Evolutionary conservation across 768 basidiomycete genomes (phyloP).

Genomic region (Kwoniella sp.): DNA sequence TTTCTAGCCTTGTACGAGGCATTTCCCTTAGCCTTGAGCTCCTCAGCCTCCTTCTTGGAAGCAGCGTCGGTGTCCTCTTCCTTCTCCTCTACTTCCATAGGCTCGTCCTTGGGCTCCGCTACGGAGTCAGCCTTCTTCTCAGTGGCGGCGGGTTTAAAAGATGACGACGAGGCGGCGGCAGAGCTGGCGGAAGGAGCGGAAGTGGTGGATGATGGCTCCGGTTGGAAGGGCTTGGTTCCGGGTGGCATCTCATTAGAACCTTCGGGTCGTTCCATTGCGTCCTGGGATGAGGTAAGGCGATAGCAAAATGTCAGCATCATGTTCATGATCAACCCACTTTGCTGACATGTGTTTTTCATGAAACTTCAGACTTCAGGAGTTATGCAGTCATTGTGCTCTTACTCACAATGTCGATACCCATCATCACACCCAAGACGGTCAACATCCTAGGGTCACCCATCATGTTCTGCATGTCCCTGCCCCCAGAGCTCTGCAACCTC

Average conservation of each 20-base stretch:
- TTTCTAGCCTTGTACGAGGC: slow-evolving; percentile 83
- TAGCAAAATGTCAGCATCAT: background rate
- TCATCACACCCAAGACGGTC: slow-evolving; percentile 78
- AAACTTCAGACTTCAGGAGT: too few relatives aligned
- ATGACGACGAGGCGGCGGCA: slow-evolving; percentile 43
- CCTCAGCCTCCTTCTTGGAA: slow-evolving; percentile 75
- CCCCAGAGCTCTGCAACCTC: slow-evolving; percentile 43
- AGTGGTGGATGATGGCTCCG: slow-evolving; percentile 56
- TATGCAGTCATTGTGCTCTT: too few relatives aligned
- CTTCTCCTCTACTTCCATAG: slow-evolving; percentile 58
- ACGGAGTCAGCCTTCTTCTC: slow-evolving; percentile 48
- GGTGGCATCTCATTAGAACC: slow-evolving; percentile 78
- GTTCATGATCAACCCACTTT: background rate
- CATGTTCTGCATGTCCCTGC: slow-evolving; percentile 58
- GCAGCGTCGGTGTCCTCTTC: slow-evolving; percentile 68
- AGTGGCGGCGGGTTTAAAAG: slow-evolving; percentile 57
- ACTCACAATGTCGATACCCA: slow-evolving; percentile 79
- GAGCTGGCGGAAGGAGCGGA: slow-evolving; percentile 52
- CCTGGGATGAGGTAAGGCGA: slow-evolving; percentile 42
- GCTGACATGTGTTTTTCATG: too few relatives aligned
- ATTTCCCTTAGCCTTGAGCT: slow-evolving; percentile 74
- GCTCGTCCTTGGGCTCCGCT: slow-evolving; percentile 54
- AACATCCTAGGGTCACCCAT: slow-evolving; percentile 85
- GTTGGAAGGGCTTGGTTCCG: slow-evolving; percentile 52
- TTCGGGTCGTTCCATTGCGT: slow-evolving; percentile 79